Conservation (phyloP, 2,329 filamentous ascomycete species). For the Penicillium olsonii region DNA sequence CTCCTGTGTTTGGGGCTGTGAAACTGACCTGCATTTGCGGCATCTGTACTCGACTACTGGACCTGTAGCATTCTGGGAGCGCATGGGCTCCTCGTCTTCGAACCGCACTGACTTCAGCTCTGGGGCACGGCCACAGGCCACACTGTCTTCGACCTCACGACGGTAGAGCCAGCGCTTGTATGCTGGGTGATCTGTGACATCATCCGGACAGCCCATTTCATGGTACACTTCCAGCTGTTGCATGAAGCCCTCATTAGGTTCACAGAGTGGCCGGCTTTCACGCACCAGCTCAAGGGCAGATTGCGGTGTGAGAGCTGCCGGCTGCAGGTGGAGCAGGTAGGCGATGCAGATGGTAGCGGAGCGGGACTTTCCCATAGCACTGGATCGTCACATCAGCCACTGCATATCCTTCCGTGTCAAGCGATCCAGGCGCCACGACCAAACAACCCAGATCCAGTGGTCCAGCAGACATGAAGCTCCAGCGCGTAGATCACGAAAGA, state of each 20-base stretch:
- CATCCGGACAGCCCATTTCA: slow-evolving; percentile 76
- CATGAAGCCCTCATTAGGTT: slow-evolving; percentile 92
- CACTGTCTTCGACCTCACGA: slow-evolving; percentile 64
- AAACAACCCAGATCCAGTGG: not conserved
- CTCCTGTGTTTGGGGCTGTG: slow-evolving; percentile 1
- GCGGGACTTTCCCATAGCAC: slow-evolving; percentile 94
- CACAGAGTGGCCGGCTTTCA: slow-evolving; percentile 71
- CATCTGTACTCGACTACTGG: slow-evolving; percentile 69
- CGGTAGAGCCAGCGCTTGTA: slow-evolving; percentile 81
- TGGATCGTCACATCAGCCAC: slow-evolving; percentile 47
- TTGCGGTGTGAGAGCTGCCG: slow-evolving; percentile 58
- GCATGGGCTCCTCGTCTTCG: slow-evolving; percentile 52
- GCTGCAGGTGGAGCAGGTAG: slow-evolving; percentile 69
- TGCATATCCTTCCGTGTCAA: not conserved
- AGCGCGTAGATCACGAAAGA: slow-evolving; percentile 16
- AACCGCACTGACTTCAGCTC: slow-evolving; percentile 76
- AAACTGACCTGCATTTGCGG: slow-evolving; percentile 78
- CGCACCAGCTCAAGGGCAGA: slow-evolving; percentile 72
- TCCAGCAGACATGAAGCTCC: slow-evolving; percentile 3
- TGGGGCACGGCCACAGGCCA: slow-evolving; percentile 77
- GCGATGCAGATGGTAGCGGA: slow-evolving; percentile 83
- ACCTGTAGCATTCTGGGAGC: slow-evolving; percentile 22
- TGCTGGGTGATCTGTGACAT: slow-evolving; percentile 66
- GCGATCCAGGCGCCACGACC: not conserved
- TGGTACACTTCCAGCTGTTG: slow-evolving; percentile 83